Evolutionary conservation across 129 eudicot species (phyloP), one percentile per base, ranked within the genome.

Genomic region (Flaveria robusta): DNA sequence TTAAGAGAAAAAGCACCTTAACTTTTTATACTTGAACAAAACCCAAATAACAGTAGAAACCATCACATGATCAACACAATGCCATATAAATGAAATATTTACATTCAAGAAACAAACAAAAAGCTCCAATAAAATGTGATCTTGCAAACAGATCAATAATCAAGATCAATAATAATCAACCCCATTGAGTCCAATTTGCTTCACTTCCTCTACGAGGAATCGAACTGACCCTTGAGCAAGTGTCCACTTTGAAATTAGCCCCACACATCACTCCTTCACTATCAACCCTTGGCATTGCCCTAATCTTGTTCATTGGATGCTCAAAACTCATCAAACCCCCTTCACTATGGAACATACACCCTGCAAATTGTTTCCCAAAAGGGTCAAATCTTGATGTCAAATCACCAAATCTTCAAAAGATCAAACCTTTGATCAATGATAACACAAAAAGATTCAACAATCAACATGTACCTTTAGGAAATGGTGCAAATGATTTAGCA

Each of bases 211-310:
- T 83, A 0, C 98, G 90, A n/a, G 98, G 98, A 23, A 94, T 91
- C 70, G 91, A 85, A 39, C 86, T 89, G 16, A 91, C 92, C 79
- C 96, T 86, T 0, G 97, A 62, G 74, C 71, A 94, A 0, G 70
- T 66, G 66, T 94, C 98, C 26, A 94, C 93, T 77, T 94, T 94
- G 82, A 94, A 94, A 68, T 88, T 83, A 23, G 98, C 91, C 29
- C 98, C 98, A 84, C 98, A 94, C 85, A 94, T 86, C 2, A 66
- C 96, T 0, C 98, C 98, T 86, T 94, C 96, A 69, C 98, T 91
- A 27, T 94, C 98, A 16, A 94, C 88, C 80, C 98, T 88, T 11
- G 97, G 98, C 98, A 94, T 87, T 59, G 98, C 93, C 81, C 74
- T 91, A 70, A 94, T 83, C 90, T 84, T 94, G 87, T 91, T 82